Conservation (phyloP, 768 basidiomycete genomes). For the Kwoniella bestiolae region DNA sequence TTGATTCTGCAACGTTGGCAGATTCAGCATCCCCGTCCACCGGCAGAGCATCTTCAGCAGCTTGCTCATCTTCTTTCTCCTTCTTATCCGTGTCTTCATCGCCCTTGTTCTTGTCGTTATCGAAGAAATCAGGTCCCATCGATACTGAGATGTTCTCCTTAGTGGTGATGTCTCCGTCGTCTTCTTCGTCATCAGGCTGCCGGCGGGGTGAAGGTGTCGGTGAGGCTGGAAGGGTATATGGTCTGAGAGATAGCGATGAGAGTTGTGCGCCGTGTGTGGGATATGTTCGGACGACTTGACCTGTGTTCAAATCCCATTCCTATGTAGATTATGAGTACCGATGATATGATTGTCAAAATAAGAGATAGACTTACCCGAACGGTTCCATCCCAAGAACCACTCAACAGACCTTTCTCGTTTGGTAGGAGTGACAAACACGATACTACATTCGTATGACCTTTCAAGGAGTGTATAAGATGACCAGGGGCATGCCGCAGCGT, state of each 20-base stretch:
- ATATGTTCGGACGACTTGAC: slow-evolving; percentile 75
- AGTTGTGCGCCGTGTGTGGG: slow-evolving; percentile 83
- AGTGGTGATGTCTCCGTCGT: neutral
- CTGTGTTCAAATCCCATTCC: slow-evolving; percentile 99
- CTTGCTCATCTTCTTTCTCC: slow-evolving; percentile 12
- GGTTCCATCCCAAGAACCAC: slow-evolving; percentile 93
- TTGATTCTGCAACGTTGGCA: neutral
- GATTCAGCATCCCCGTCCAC: neutral
- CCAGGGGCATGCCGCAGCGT: slow-evolving; percentile 93
- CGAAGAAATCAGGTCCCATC: slow-evolving; percentile 38
- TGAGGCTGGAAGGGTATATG: slow-evolving; percentile 58
- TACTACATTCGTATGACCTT: slow-evolving; percentile 71
- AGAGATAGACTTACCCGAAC: slow-evolving; percentile 79
- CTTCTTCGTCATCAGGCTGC: slow-evolving; percentile 8
- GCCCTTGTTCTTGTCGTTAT: no score
- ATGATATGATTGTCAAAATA: no score
- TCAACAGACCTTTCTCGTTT: slow-evolving; percentile 82
- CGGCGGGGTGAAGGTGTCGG: slow-evolving; percentile 42
- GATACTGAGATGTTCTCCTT: slow-evolving; percentile 32
- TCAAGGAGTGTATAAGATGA: slow-evolving; percentile 70
- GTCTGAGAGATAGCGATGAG: slow-evolving; percentile 76
- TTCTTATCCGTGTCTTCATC: neutral
- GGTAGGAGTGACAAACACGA: slow-evolving; percentile 81
- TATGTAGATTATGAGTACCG: no score
- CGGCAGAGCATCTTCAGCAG: neutral